Evolutionary conservation across 75 land plant genomes (phyloP).

Genomic region (Pinus tabuliformis): DNA sequence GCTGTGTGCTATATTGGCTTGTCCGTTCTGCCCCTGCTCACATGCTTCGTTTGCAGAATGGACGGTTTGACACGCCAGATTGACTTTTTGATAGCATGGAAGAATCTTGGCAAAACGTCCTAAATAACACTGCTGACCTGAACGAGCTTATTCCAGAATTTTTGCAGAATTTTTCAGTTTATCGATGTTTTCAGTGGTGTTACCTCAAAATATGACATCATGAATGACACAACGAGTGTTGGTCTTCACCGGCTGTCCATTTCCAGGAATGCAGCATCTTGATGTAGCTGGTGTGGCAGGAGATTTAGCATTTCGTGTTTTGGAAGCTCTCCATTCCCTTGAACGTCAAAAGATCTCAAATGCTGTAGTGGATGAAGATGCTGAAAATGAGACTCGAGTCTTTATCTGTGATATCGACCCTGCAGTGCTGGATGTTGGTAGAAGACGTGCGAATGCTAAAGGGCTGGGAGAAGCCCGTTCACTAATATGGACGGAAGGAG

Average conservation of each 20-base stretch:
- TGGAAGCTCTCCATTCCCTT: slow-evolving; percentile 57
- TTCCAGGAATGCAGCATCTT: too few relatives aligned
- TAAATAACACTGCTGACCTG: slow-evolving; percentile 43
- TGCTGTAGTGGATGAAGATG: slow-evolving; percentile 35
- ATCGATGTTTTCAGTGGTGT: too few relatives aligned
- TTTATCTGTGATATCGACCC: slow-evolving; percentile 96
- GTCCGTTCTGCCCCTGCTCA: too few relatives aligned
- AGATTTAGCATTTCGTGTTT: slow-evolving; percentile 90
- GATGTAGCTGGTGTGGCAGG: too few relatives aligned
- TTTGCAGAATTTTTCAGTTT: too few relatives aligned
- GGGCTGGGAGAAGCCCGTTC: slow-evolving; percentile 61
- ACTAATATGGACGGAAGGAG: slow-evolving; percentile 90
- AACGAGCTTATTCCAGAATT: slow-evolving; percentile 55
- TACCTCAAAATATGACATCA: too few relatives aligned
- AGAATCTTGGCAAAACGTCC: slow-evolving; percentile 47
- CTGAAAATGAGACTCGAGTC: slow-evolving; percentile 65
- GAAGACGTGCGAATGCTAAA: slow-evolving; percentile 67
- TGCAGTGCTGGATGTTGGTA: slow-evolving; percentile 86
- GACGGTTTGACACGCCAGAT: slow-evolving; percentile 53
- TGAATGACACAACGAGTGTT: too few relatives aligned
- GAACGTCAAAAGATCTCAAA: slow-evolving; percentile 34
- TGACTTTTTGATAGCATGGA: slow-evolving; percentile 39
- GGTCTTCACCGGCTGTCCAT: too few relatives aligned
- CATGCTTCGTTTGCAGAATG: slow-evolving; percentile 56
- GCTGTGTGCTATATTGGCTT: too few relatives aligned